Evolutionary conservation across 164 flowering plant species (phyloP).

Genomic region (Piper betle): DNA sequence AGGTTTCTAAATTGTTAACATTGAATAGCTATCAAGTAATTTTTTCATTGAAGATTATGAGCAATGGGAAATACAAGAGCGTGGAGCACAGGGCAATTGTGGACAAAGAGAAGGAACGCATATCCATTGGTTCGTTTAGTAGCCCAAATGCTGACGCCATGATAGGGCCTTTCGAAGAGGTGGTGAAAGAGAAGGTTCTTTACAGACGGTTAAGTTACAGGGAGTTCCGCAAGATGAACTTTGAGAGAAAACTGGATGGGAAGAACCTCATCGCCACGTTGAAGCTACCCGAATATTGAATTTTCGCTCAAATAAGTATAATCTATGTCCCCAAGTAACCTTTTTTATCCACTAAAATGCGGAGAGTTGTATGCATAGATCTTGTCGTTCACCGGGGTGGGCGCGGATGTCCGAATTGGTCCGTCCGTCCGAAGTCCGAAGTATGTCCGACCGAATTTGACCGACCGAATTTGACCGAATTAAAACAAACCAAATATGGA

Average conservation of each 20-base stretch:
- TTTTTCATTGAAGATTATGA: slow-evolving; percentile 18
- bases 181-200: slow-evolving; percentile 6
- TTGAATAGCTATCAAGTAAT: no score
- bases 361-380: no score
- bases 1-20: background rate
- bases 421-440: no score
- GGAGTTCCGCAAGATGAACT: slow-evolving; percentile 10
- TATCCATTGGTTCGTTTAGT: slow-evolving; percentile 38
- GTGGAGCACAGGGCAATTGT: slow-evolving; percentile 43
- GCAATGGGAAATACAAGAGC: slow-evolving; percentile 39
- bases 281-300: background rate
- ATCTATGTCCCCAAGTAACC: no score
- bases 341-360: no score
- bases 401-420: no score
- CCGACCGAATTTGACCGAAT: no score
- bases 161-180: slow-evolving; percentile 26
- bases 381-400: no score
- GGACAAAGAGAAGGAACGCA: slow-evolving; percentile 24
- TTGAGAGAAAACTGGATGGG: slow-evolving; percentile 13
- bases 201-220: slow-evolving; percentile 16
- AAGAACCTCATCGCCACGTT: slow-evolving; percentile 1
- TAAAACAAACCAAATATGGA: no score
- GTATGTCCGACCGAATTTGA: no score
- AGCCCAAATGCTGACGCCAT: slow-evolving; percentile 9
- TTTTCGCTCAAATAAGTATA: background rate